phyloP scores from a whole-genome alignment of 441 rosid genomes.

The Euphorbia neoarborescens region DNA sequence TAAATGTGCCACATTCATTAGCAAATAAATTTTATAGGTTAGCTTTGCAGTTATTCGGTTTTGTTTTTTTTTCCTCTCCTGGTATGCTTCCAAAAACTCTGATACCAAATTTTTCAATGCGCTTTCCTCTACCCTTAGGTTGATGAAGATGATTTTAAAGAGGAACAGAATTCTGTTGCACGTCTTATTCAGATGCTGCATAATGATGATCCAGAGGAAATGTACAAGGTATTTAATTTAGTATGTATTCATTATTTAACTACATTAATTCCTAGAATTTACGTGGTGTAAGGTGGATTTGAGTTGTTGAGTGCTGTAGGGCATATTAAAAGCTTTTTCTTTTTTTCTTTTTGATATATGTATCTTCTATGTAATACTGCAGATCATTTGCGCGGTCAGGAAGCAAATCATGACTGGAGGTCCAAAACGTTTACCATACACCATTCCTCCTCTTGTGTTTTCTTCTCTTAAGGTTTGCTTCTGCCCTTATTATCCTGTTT shows the following conservation, averaged over 20 bases:
- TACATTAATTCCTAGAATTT: not conserved
- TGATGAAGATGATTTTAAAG: slow-evolving; percentile 92
- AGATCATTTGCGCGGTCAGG: slow-evolving; percentile 66
- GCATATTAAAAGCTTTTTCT: not conserved
- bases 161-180: slow-evolving; percentile 93
- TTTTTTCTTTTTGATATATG: not conserved
- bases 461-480: slow-evolving; percentile 75
- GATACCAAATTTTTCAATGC: not conserved
- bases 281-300: not conserved
- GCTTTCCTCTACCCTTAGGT: slow-evolving; percentile 35
- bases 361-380: slow-evolving; percentile 25
- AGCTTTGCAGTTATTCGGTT: not conserved
- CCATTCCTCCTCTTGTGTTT: slow-evolving; percentile 80
- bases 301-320: not conserved
- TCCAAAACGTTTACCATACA: slow-evolving; percentile 70
- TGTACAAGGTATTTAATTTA: slow-evolving; percentile 66
- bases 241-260: not conserved
- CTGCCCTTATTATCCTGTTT: slow-evolving; percentile 15
- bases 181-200: slow-evolving; percentile 86
- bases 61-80: not conserved
- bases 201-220: slow-evolving; percentile 84
- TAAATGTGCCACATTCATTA: not conserved
- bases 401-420: slow-evolving; percentile 82
- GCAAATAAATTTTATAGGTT: not conserved
- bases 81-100: not conserved